These are phyloP conservation scores for Ceratocystis diversiconidia DNA, from an alignment of 2,329 filamentous ascomycete species.

Conservation along the genomic window DNA sequence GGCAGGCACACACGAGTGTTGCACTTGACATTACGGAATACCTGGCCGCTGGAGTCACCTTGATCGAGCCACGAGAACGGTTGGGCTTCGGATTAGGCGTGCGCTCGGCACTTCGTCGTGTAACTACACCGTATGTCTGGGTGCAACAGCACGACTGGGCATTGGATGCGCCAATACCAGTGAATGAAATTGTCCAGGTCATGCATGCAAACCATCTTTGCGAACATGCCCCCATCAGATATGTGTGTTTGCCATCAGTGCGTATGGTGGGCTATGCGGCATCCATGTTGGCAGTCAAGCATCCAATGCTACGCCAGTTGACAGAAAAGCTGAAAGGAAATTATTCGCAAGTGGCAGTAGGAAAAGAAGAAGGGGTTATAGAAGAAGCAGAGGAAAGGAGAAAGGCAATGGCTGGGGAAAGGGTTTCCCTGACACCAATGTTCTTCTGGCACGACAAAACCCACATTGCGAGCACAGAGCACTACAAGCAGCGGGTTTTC, in stretches of 20 bases:
- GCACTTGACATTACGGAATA: conserved; percentile 27
- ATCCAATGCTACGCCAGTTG: conserved; percentile 29
- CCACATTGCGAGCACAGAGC: conserved; percentile 34
- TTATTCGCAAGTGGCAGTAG: neutral
- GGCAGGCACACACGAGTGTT: conserved; percentile 24
- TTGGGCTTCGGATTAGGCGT: conserved; percentile 41
- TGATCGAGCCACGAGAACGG: conserved; percentile 34
- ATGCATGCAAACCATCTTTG: conserved; percentile 29
- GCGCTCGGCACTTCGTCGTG: conserved; percentile 34
- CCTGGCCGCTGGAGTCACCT: conserved; percentile 27
- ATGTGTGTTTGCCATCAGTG: conserved; percentile 38
- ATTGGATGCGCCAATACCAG: conserved; percentile 32
- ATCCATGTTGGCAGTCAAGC: conserved; percentile 32
- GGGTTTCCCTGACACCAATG: conserved; percentile 37
- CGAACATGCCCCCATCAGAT: conserved; percentile 30
- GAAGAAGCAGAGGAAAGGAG: neutral
- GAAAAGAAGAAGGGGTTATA: neutral
- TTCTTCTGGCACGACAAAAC: conserved; percentile 49
- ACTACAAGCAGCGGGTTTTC: conserved; percentile 38
- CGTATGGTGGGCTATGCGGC: conserved; percentile 38
- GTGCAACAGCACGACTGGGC: conserved; percentile 45
- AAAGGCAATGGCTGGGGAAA: neutral
- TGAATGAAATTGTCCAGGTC: conserved; percentile 31
- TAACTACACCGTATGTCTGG: conserved; percentile 39
- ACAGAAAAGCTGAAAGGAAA: conserved; percentile 30